phyloP scores from a whole-genome alignment of 2,329 filamentous ascomycete genomes.

The Exophiala lecanii-corni region DNA sequence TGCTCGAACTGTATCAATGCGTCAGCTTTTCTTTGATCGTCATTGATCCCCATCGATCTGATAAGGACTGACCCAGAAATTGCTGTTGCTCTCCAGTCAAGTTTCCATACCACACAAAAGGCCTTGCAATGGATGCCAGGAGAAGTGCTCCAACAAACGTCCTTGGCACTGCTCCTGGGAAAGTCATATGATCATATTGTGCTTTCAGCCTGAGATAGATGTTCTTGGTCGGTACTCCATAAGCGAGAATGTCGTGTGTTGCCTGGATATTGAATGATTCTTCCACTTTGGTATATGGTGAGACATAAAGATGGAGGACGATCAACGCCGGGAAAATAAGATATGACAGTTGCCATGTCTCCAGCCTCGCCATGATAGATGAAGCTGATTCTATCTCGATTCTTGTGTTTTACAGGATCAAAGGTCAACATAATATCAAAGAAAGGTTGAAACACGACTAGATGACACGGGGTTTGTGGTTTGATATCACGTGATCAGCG shows the following conservation, averaged over 20 bases:
- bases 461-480: too few species aligned
- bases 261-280: constrained; percentile 98
- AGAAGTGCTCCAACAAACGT: constrained; percentile 80
- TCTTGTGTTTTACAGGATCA: not conserved
- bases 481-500: not conserved
- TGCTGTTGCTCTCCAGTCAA: constrained; percentile 51
- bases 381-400: not conserved
- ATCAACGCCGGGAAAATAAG: constrained; percentile 52
- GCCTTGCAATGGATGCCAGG: constrained; percentile 67
- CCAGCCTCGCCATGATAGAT: constrained; percentile 16
- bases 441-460: not conserved
- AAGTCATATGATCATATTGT: constrained; percentile 83
- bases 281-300: constrained; percentile 95
- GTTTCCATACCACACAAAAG: constrained; percentile 55
- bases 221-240: constrained; percentile 62
- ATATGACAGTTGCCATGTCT: constrained; percentile 45
- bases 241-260: constrained; percentile 78
- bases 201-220: constrained; percentile 51
- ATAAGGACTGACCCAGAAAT: constrained; percentile 50
- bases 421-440: not conserved
- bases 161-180: constrained; percentile 85
- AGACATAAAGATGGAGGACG: constrained; percentile 63
- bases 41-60: too few species aligned
- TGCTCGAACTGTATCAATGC: constrained; percentile 60
- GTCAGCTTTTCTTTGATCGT: too few species aligned